Conservation (phyloP, 257 asterid species). For the Leptodermis oblonga region DNA sequence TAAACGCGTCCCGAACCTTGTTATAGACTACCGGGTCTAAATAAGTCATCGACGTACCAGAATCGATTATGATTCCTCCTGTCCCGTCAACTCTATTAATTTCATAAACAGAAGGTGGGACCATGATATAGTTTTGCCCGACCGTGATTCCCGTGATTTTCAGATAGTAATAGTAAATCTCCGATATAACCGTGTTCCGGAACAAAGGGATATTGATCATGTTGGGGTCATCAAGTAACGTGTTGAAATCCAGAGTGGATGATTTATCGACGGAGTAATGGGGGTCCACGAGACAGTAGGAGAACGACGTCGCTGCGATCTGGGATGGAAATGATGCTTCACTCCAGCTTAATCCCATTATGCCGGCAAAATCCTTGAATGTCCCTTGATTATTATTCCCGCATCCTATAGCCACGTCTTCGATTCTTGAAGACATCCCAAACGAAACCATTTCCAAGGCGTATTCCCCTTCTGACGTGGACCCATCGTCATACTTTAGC, state of each 20-base stretch:
- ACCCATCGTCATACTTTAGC: not conserved
- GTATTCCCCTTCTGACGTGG: not conserved
- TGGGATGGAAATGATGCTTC: not conserved
- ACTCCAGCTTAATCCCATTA: not conserved
- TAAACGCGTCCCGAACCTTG: no score
- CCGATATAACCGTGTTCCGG: no score
- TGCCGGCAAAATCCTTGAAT: not conserved
- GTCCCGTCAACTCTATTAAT: no score
- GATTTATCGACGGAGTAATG: not conserved
- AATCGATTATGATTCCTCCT: no score
- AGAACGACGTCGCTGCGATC: not conserved
- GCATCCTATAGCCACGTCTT: not conserved
- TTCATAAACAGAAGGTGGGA: no score
- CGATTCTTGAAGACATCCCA: not conserved
- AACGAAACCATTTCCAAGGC: not conserved
- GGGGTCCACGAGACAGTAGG: not conserved
- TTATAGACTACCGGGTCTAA: no score
- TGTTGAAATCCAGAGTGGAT: not conserved
- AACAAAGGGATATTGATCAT: no score
- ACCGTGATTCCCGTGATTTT: no score
- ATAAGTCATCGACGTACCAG: no score
- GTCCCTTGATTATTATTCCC: not conserved
- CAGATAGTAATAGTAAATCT: no score
- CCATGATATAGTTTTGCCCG: no score
- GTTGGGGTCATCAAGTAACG: no score